Evolutionary conservation across 2,329 filamentous ascomycete species (phyloP), one percentile per base, ranked within the genome.

Genomic region (Stachybotrys echinatus): DNA sequence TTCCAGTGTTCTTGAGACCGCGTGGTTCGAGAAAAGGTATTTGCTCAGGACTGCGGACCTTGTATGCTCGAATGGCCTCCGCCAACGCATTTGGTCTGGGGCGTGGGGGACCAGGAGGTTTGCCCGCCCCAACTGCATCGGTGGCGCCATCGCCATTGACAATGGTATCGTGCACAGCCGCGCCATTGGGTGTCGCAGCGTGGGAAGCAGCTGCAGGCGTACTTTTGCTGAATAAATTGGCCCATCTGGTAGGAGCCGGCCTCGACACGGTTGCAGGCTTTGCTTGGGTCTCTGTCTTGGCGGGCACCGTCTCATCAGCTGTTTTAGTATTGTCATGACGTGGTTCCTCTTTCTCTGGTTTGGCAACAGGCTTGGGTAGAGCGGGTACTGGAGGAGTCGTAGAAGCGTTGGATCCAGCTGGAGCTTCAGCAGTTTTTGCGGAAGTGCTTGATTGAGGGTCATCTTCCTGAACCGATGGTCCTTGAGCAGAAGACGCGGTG

Each of bases 1-100:
- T 97, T 46, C 94, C 94, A 39, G 92, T 95, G 71, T 99, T 99
- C 58, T 96, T 88, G 63, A 99, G 80, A 45, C 94, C 94, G 57
- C 92, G 83, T 47, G 94, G 94, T 70, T 97, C 90, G 47, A 99
- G 78, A 63, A 96, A 96, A 18, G 87, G 77, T 57, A 92, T 74
- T 60, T 87, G 89, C 27, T 80, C 73, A 37, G 78, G 77, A 37
- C 76, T 75, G 50, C 82, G 79, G 21, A 91, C 83, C 48, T 80
- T 81, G 66, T 92, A 94, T 23, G 82, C 80, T 46, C 79, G 79
- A 48, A 99, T 76, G 34, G 89, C 88, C 58, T 96, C 89, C 4
- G 83, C 85, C 47, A 95, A 74, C 18, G 88, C 64, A 49, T 74
- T 77, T 19, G 71, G 61, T 57, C 74, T 75, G 7, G 69, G 56